Evolutionary conservation across 768 basidiomycete species (phyloP), one percentile per base, ranked within the genome.

Genomic region (Russula dissimulans): DNA sequence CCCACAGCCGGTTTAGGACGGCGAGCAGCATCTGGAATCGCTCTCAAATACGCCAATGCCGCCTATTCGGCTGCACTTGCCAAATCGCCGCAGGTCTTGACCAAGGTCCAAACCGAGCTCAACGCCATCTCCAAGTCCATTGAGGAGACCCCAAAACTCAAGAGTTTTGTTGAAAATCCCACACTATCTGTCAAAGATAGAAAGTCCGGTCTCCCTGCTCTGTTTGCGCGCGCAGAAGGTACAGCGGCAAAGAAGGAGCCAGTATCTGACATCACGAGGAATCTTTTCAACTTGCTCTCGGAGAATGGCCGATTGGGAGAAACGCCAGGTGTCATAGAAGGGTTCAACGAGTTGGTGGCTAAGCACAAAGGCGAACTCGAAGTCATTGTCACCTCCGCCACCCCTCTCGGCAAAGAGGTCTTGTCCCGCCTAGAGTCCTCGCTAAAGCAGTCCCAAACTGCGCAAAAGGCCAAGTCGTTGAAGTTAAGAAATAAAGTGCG

Each of bases 311-410:
- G 97, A 65, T 79, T 98, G 63, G 81, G 77, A 63, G 89, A 95
- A 79, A 84, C 89, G 17, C 77, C 83, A 67, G 86, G 86, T 61
- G 91, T 95, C 65, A 89, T 97, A 68, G 84, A 88, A 70, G 92
- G 90, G 62, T 97, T 97, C 78, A 86, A 90, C 67, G 86, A 87
- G 71, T 84, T 98, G 65, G 86, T 95, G 61, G 75, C 90, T 47
- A 84, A 89, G 68, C 83, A 97, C 81, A 87, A 83, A 73, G 97
- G 97, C 67, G 95, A 98, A 77, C 77, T 97, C 64, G 90, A 87
- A 70, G 90, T 98, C 63, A 81, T 84, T 57, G 90, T 98, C 76
- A 95, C 95, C 56, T 93, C 91, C 42, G 92, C 91, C 15, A 68
- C 83, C 34, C 84, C 93, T 14, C 80, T 98, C 61, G 79, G 89